These are phyloP conservation scores for Lecanosticta acicola DNA, from an alignment of 2,329 filamentous ascomycete genomes.

Conservation along the genomic window DNA sequence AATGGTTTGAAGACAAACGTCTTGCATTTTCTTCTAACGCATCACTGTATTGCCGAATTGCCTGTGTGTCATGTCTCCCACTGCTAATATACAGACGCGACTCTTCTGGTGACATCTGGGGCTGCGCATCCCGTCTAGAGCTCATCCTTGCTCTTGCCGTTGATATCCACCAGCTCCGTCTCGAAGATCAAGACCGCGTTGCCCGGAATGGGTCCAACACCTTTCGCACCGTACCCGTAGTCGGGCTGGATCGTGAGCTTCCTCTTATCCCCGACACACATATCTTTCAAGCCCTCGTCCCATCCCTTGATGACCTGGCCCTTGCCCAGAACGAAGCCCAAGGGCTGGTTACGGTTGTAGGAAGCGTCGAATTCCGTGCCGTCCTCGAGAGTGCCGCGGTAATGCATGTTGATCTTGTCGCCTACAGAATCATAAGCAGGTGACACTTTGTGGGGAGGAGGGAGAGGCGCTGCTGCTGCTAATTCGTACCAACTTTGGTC, in stretches of 20 bases:
- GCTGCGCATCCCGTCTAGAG: no score
- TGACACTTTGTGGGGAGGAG: background rate
- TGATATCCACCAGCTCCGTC: conserved; percentile 80
- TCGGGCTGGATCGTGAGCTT: conserved; percentile 86
- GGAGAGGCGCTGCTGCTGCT: background rate
- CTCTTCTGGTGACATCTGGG: no score
- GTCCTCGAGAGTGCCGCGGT: conserved; percentile 70
- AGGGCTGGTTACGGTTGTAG: conserved; percentile 73
- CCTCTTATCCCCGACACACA: conserved; percentile 94
- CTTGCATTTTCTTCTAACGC: no score
- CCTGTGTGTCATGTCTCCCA: no score
- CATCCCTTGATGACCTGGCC: conserved; percentile 94
- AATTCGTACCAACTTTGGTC: conserved; percentile 42
- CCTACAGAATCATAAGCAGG: conserved; percentile 40
- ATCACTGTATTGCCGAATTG: no score
- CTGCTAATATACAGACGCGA: no score
- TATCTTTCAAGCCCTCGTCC: conserved; percentile 86
- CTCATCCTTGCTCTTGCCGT: conserved; percentile 44
- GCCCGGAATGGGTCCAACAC: conserved; percentile 79
- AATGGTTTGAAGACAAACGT: no score
- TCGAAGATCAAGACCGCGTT: conserved; percentile 83
- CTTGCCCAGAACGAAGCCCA: conserved; percentile 72
- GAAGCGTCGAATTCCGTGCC: conserved; percentile 50
- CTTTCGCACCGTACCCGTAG: conserved; percentile 69
- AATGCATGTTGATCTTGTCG: conserved; percentile 81